Base-by-base conservation (phyloP, 805 yeast species). In the Ascoidea tarda region DNA sequence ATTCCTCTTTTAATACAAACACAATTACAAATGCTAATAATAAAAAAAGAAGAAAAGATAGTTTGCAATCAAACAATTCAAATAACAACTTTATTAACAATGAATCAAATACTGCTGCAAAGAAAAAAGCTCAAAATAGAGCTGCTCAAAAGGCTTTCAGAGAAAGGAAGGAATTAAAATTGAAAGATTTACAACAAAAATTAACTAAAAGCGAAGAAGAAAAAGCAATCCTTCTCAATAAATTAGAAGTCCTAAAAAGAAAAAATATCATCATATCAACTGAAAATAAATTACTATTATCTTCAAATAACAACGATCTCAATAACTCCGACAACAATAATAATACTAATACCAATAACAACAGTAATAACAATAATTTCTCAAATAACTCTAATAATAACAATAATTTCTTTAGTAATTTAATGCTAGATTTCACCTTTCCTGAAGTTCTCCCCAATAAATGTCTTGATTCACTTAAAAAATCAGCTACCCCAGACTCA, bases 101-200 rank as follows among this genome's bases (percentile, higher is more conserved):
- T 32, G 50, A 48, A 5, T n/a, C 33, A 32, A 14, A 16, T 16
- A 21, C 77, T 5, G 73, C 73, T 16, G 69, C 74, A 57, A 80
- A 78, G 63, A 75, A 86, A 51, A 84, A 81, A 62, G 88, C 87
- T 2, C 93, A 84, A 63, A 86, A 87, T 62, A 71, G 95, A 60
- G 90, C 90, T 8, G 95, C 95, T 1, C 96, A 87, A 67, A 72
- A 89, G 58, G 95, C 95, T 2, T 87, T 85, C 66, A 71, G 95
- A 55, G 90, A 86, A 65, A 77, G 95, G 50, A 85, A 84, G 64
- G 93, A 85, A 63, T 77, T 78, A 50, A 80, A 76, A 59, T 66
- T 84, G 55, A 82, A 81, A 62, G 89, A 83, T 59, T 70, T 87
- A 47, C 82, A 84, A 58, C 66, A 66, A 3, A 80, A 79, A 62